These are phyloP conservation scores for Isoetes engelmannii DNA, from an alignment of 83 land plant species.

Conservation along the genomic window DNA sequence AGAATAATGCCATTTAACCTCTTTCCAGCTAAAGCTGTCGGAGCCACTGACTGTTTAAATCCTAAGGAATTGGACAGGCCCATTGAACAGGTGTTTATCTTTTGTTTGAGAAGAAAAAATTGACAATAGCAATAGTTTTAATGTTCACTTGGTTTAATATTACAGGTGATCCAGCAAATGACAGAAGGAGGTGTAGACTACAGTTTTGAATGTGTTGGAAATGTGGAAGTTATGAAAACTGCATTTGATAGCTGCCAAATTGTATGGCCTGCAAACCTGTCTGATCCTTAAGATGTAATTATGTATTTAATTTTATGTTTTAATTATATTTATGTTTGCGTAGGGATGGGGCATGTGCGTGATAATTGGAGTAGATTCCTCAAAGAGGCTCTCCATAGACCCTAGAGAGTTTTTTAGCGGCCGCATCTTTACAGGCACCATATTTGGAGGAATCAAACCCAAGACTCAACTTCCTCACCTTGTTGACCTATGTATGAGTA, in stretches of 20 bases:
- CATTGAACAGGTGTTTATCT: slow-evolving; percentile 9
- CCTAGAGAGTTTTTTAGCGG: slow-evolving; percentile 62
- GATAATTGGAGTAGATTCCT: not conserved
- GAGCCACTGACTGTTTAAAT: slow-evolving; percentile 17
- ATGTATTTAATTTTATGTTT: not conserved
- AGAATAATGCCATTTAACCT: not conserved
- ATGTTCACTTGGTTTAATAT: not conserved
- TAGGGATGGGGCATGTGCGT: slow-evolving; percentile 4
- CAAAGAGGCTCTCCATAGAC: not conserved
- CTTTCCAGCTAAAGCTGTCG: slow-evolving; percentile 15
- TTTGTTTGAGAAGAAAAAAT: not conserved
- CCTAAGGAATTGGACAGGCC: slow-evolving; percentile 18
- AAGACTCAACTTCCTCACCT: slow-evolving; percentile 62
- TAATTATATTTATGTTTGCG: not conserved
- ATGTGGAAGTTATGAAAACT: slow-evolving; percentile 6
- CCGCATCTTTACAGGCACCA: slow-evolving; percentile 57
- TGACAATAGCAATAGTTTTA: not conserved
- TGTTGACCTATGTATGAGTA: slow-evolving; percentile 60
- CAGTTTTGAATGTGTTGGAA: slow-evolving; percentile 12
- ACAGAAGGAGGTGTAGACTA: slow-evolving; percentile 15
- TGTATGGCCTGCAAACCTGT: not conserved
- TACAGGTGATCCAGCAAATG: slow-evolving; percentile 13
- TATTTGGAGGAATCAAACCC: slow-evolving; percentile 88
- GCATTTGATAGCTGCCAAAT: slow-evolving; percentile 1
- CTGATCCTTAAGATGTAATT: not conserved